Percentiles rank a stretch among this genome's conserved stretches.
phyloP scores from a whole-genome alignment of 2,329 filamentous ascomycete genomes.

The Sarocladium oryzae region DNA sequence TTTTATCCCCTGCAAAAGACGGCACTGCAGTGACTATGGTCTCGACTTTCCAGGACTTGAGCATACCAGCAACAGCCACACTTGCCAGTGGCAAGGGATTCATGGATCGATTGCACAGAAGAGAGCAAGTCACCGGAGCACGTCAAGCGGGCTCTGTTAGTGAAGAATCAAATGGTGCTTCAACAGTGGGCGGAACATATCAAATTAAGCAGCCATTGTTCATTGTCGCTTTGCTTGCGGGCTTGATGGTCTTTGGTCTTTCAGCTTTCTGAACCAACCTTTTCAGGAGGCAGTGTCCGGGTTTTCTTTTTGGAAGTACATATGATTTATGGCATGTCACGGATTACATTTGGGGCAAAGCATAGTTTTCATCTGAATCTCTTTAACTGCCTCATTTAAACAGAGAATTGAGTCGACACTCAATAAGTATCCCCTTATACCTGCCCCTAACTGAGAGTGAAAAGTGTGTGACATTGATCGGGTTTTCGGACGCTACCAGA shows the following conservation, averaged over 20 bases:
- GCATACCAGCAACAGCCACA: neutral
- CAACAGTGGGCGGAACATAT: neutral
- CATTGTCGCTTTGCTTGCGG: neutral
- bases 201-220: neutral
- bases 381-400: conserved; percentile 3
- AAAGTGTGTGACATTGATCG: no score
- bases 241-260: neutral
- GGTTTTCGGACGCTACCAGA: no score
- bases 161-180: neutral
- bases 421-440: neutral
- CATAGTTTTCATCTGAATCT: neutral
- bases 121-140: neutral
- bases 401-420: neutral
- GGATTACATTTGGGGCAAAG: neutral
- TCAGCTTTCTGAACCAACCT: neutral
- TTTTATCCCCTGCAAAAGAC: conserved; percentile 1
- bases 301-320: neutral
- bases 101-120: neutral
- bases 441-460: no score
- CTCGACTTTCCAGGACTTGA: neutral
- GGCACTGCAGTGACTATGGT: neutral
- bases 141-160: neutral
- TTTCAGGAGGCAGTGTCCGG: neutral
- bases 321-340: neutral
- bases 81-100: neutral